Percentiles rank a stretch among this genome's conserved stretches.
These are phyloP conservation scores for Herpetomonas tarakana DNA, from an alignment of 208 protist species.

Conservation along the genomic window DNA sequence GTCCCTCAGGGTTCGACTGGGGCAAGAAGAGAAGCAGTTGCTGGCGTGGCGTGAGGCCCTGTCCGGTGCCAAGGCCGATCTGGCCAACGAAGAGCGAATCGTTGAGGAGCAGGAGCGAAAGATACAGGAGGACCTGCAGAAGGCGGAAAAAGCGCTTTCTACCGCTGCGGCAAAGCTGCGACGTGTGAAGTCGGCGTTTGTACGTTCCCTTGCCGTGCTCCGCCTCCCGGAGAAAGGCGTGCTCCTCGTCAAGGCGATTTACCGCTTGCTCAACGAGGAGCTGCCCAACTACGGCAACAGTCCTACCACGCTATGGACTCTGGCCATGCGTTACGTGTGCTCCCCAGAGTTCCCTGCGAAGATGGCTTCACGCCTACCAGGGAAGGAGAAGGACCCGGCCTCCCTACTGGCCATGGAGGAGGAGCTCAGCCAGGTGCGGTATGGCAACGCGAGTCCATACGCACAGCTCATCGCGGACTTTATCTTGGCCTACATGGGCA, in stretches of 20 bases:
- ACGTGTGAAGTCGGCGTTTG: conserved; percentile 27
- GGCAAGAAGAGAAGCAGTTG: conserved; percentile 14
- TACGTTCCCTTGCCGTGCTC: conserved; percentile 29
- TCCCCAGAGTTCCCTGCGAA: conserved; percentile 39
- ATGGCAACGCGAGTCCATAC: conserved; percentile 31
- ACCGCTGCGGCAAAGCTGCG: conserved; percentile 15
- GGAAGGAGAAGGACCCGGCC: conserved; percentile 31
- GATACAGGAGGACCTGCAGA: conserved; percentile 15
- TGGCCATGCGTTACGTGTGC: conserved; percentile 27
- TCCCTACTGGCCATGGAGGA: conserved; percentile 23
- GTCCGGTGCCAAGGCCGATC: background rate
- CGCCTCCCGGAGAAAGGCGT: conserved; percentile 36
- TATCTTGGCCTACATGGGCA: conserved; percentile 36
- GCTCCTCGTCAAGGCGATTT: conserved; percentile 37
- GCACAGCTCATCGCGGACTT: conserved; percentile 39
- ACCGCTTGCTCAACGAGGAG: conserved; percentile 47
- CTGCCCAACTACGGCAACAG: conserved; percentile 19
- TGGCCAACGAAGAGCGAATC: conserved; percentile 10
- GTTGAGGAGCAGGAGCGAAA: conserved; percentile 6
- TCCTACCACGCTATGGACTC: conserved; percentile 35
- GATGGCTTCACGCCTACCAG: conserved; percentile 31
- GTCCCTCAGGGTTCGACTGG: conserved; percentile 14
- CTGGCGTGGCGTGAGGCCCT: background rate
- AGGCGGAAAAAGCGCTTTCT: conserved; percentile 12
- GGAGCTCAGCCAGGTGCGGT: conserved; percentile 41